Evolutionary conservation across 331 rosid species (phyloP).

Genomic region (Ulmus americana): DNA sequence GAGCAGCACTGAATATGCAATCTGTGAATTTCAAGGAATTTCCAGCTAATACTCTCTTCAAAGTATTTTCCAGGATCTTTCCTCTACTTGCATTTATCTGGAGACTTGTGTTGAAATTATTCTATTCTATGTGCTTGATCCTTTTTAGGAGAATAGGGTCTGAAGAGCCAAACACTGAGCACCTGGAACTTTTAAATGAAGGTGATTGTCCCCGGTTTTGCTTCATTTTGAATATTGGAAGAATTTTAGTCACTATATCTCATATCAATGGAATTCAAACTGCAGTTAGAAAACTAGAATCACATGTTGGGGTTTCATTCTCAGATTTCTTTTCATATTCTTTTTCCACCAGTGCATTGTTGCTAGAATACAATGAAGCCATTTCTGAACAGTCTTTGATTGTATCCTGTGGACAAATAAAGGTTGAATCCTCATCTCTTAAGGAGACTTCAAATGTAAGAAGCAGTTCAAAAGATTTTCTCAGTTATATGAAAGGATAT

Average conservation of each 20-base stretch:
- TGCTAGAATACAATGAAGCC: conserved; percentile 39
- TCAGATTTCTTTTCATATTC: conserved; percentile 37
- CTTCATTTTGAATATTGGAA: conserved; percentile 57
- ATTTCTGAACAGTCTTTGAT: conserved; percentile 54
- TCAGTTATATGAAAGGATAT: conserved; percentile 32
- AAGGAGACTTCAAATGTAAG: conserved; percentile 23
- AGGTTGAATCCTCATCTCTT: conserved; percentile 44
- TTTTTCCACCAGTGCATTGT: conserved; percentile 43
- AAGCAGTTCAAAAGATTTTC: conserved; percentile 22
- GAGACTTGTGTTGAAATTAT: conserved; percentile 35
- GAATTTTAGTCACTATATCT: conserved; percentile 41
- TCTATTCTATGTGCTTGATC: conserved; percentile 28
- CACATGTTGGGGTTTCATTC: conserved; percentile 45
- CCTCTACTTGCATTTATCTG: conserved; percentile 37
- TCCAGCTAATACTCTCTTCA: conserved; percentile 14
- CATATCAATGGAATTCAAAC: conserved; percentile 45
- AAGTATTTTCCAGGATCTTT: conserved; percentile 32
- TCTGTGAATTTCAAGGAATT: conserved; percentile 22
- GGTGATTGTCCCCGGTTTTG: conserved; percentile 34
- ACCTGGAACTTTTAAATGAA: conserved; percentile 29
- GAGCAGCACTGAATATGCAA: conserved; percentile 50
- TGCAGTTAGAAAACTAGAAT: conserved; percentile 39
- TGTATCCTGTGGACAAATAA: conserved; percentile 65
- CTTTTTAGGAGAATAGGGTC: conserved; percentile 21
- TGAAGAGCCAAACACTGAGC: conserved; percentile 36